Evolutionary conservation across 2,329 filamentous ascomycete species (phyloP).

Genomic region (Gyromitra esculenta): DNA sequence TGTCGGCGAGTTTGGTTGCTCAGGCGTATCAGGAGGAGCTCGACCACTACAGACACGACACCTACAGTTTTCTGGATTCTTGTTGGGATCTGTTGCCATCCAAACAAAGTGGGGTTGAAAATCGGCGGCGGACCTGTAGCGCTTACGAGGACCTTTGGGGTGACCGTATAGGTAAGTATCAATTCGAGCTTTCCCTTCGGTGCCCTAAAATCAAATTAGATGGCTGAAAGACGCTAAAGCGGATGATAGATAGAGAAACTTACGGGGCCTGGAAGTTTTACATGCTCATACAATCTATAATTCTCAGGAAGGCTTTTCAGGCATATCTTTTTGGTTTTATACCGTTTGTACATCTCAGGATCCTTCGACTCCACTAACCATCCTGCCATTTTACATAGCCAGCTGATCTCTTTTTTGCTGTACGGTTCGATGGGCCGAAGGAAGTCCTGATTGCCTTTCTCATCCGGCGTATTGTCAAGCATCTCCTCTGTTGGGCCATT

Average conservation of each 20-base stretch:
- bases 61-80: slow-evolving; percentile 64
- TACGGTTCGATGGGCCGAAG: slow-evolving; percentile 47
- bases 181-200: slow-evolving; percentile 62
- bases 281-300: slow-evolving; percentile 69
- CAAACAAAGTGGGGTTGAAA: slow-evolving; percentile 71
- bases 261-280: slow-evolving; percentile 45
- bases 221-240: slow-evolving; percentile 57
- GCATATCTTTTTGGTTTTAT: slow-evolving; percentile 62
- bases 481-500: slow-evolving; percentile 54
- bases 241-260: slow-evolving; percentile 34
- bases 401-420: slow-evolving; percentile 51
- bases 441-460: slow-evolving; percentile 52
- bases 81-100: slow-evolving; percentile 66
- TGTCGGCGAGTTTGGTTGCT: slow-evolving; percentile 38
- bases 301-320: slow-evolving; percentile 67
- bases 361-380: slow-evolving; percentile 50
- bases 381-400: slow-evolving; percentile 52
- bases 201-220: slow-evolving; percentile 36
- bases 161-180: slow-evolving; percentile 72
- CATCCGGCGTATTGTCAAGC: slow-evolving; percentile 50
- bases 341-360: slow-evolving; percentile 46
- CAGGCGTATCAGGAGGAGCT: slow-evolving; percentile 38
- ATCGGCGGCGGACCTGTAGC: slow-evolving; percentile 69
- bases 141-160: slow-evolving; percentile 65
- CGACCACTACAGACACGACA: slow-evolving; percentile 51